Percentiles rank a stretch among this genome's conserved stretches.
Conservation (phyloP, 345 rosid genomes). For the Cardiospermum halicacabum region DNA sequence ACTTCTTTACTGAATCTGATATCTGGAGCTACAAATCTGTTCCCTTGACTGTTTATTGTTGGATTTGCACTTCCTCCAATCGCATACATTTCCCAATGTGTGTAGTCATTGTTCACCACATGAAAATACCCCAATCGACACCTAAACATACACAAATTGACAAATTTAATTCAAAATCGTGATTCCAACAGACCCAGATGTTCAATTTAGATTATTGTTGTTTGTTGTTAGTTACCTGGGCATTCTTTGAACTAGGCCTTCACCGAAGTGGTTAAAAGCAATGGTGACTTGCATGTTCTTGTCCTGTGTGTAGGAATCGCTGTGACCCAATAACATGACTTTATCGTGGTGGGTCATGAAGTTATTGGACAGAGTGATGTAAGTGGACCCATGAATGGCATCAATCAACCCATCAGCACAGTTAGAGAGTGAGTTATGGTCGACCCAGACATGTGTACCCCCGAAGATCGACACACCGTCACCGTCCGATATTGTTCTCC, state of each 20-base stretch:
- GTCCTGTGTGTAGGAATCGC: constrained; percentile 59
- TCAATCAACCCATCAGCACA: constrained; percentile 70
- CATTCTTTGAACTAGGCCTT: constrained; percentile 84
- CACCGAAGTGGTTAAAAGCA: constrained; percentile 83
- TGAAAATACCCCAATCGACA: constrained; percentile 84
- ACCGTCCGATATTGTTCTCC: constrained; percentile 70
- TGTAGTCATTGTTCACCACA: constrained; percentile 89
- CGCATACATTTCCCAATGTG: constrained; percentile 92
- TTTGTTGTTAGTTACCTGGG: constrained; percentile 47
- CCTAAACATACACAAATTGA: constrained; percentile 22
- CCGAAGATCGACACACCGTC: constrained; percentile 81
- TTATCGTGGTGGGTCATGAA: constrained; percentile 79
- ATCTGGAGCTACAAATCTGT: constrained; percentile 64
- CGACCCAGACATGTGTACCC: constrained; percentile 81
- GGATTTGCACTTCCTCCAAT: constrained; percentile 83
- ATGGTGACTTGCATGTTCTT: constrained; percentile 84
- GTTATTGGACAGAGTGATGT: constrained; percentile 75
- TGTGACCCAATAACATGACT: constrained; percentile 76
- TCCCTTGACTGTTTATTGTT: constrained; percentile 87
- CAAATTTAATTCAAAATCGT: background rate
- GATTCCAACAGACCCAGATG: background rate
- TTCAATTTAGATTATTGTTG: background rate
- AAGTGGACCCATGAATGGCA: constrained; percentile 68
- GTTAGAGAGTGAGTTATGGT: constrained; percentile 68
- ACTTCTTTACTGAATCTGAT: constrained; percentile 63